A percentile compares a stretch with the other conserved stretches of the same genome.
Evolutionary conservation across 2,329 filamentous ascomycete genomes (phyloP).

Genomic region (Thyridium curvatum): DNA sequence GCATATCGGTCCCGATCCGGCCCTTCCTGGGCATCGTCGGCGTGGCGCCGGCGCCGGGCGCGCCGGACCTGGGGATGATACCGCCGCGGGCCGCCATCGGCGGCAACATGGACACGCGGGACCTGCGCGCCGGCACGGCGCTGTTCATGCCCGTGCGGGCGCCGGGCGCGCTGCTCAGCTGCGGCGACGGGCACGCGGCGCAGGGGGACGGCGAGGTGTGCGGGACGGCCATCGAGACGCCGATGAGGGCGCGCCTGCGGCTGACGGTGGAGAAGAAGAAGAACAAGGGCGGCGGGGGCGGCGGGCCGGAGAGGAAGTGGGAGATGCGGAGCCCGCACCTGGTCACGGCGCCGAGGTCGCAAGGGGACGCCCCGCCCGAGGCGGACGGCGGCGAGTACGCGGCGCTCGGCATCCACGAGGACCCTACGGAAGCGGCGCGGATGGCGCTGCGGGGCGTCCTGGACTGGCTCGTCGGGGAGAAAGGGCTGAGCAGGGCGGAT

Average conservation of each 20-base stretch:
- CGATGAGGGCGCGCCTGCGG: slow-evolving; percentile 33
- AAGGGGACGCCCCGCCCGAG: slow-evolving; percentile 29
- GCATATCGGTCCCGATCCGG: slow-evolving; percentile 39
- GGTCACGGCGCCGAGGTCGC: slow-evolving; percentile 25
- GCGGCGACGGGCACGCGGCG: slow-evolving; percentile 47
- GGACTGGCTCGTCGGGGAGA: slow-evolving; percentile 39
- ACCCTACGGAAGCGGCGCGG: slow-evolving; percentile 39
- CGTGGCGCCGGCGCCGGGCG: slow-evolving; percentile 33
- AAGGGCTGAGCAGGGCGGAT: slow-evolving; percentile 36
- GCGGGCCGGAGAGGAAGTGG: slow-evolving; percentile 1
- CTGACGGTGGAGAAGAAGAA: slow-evolving; percentile 39
- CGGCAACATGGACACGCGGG: slow-evolving; percentile 49
- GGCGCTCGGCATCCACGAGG: slow-evolving; percentile 41
- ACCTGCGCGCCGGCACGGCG: slow-evolving; percentile 36
- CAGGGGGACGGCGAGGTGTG: slow-evolving; percentile 50
- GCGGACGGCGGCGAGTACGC: slow-evolving; percentile 44
- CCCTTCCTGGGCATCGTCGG: slow-evolving; percentile 49
- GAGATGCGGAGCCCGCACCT: slow-evolving; percentile 38
- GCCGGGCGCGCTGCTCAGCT: slow-evolving; percentile 43
- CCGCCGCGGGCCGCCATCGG: slow-evolving; percentile 40
- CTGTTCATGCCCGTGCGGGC: slow-evolving; percentile 44
- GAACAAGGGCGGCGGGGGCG: slow-evolving; percentile 23
- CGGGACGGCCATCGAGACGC: slow-evolving; percentile 50
- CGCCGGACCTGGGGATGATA: slow-evolving; percentile 40
- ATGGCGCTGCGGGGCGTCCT: slow-evolving; percentile 41